These are phyloP conservation scores for Moesziomyces sp. DNA, from an alignment of 1,284 basidiomycete genomes.

Conservation along the genomic window DNA sequence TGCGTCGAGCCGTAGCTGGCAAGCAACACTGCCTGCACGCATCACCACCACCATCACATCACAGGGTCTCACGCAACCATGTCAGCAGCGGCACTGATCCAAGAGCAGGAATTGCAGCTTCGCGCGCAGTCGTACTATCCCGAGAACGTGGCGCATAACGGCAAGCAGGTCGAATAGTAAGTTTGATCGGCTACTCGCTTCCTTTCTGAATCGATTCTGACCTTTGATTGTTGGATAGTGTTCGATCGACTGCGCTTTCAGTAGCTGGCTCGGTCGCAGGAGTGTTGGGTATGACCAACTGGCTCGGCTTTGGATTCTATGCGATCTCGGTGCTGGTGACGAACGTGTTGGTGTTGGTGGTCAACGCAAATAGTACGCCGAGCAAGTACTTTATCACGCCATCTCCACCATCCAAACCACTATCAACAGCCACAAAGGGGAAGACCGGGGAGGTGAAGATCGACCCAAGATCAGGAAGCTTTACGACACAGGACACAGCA, in stretches of 20 bases:
- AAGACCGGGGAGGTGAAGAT: slow-evolving; percentile 4
- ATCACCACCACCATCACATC: not conserved
- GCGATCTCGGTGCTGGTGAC: slow-evolving; percentile 48
- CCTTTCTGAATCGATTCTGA: too few relatives aligned
- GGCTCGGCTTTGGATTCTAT: slow-evolving; percentile 62
- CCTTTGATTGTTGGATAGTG: slow-evolving; percentile 20
- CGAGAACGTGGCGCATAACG: slow-evolving; percentile 59
- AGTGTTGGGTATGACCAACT: slow-evolving; percentile 63
- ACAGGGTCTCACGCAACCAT: slow-evolving; percentile 3
- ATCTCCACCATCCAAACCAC: slow-evolving; percentile 25
- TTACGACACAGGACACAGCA: slow-evolving; percentile 16
- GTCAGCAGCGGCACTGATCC: slow-evolving; percentile 40
- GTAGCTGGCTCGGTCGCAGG: slow-evolving; percentile 59
- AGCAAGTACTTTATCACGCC: slow-evolving; percentile 50
- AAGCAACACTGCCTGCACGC: too few relatives aligned
- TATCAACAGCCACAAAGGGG: slow-evolving; percentile 2
- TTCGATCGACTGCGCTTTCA: slow-evolving; percentile 60
- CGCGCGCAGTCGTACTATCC: slow-evolving; percentile 55
- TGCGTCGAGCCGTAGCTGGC: too few relatives aligned
- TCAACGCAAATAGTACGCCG: slow-evolving; percentile 44
- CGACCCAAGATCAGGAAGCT: slow-evolving; percentile 32
- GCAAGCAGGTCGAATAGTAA: slow-evolving; percentile 60
- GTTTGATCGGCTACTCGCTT: not conserved
- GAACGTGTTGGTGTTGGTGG: slow-evolving; percentile 48
- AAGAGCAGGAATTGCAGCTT: slow-evolving; percentile 43